Base-by-base conservation (phyloP, 441 rosid genomes). In the Arabidopsis hybrid region DNA sequence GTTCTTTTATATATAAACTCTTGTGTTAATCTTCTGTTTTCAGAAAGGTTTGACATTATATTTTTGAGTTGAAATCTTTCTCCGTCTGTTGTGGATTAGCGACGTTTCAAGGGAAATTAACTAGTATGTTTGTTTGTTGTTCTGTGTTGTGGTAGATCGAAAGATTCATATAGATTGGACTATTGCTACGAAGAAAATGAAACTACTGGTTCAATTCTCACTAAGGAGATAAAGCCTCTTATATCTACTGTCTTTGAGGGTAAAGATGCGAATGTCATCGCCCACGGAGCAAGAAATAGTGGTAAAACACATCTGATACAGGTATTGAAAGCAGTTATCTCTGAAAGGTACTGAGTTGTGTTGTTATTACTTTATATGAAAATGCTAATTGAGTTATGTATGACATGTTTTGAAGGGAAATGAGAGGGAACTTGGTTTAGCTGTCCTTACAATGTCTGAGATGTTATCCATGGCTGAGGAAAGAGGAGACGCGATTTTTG, bases 221-320 rank as follows among this genome's bases (percentile, higher is more conserved):
- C 67, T 13, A 85, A 72, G 68, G 94, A 91, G 57, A 86, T 91
- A 4, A 81, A 80, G 68, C 86, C 88, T 52, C 71, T 87, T 0
- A 59, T 91, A 38, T 36, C 84, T 46, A 81, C 42, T 31, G 79
- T 91, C 55, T 82, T 91, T 45, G 81, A 82, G 36, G 94, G 94
- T 45, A 49, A 52, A 8, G 78, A 79, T 78, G 85, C 86, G 34
- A 84, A 85, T 42, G 69, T 88, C 2, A 74, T 91, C 75, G 95
- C 90, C 5, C 81, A 40, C 6, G 97, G 97, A 75, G 89, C 97
- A 8, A 83, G 85, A 72, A 74, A 80, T 64, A 83, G 87, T 6
- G 94, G 91, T 12, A 91, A 91, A 64, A 70, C 88, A 16, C 69
- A 65, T 73, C 38, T 82, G 8, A 77, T 86, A 21, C 88, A 87